Base-by-base conservation (phyloP, 257 asterid species). In the Nemophila menziesii region DNA sequence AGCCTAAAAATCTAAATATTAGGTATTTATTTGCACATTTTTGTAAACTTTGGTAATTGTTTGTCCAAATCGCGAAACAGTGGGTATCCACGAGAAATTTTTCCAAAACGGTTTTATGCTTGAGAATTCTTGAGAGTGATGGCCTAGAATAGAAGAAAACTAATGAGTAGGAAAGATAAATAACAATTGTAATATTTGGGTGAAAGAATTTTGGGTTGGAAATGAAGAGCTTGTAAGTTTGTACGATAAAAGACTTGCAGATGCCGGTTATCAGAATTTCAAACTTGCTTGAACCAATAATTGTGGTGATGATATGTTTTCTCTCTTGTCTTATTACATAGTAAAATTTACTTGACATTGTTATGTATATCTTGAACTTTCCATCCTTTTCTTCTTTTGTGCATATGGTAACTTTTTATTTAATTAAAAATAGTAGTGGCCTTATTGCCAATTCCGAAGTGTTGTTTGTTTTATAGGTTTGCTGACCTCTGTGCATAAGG, bases 191-290 rank as follows among this genome's bases (percentile, higher is more conserved):
- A 29, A 19, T 61, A 45, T 26, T 44, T 7, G 41, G 18, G 20
- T 56, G 51, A 56, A 89, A 93, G 98, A 90, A 67, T 77, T 90
- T 53, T 90, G 98, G 98, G 92, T 90, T 77, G 96, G 94, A 24
- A 90, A 90, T 68, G 94, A 78, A 58, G 98, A 90, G 56, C 68
- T 90, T 51, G 96, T 90, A 46, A 69, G 55, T 57, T 71, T 90
- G 27, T 90, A 90, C 44, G 83, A 85, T 55, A 79, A 74, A 72
- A 85, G 96, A 71, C 99, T 85, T 36, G 92, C 79, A 23, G 94
- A 81, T 71, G 99, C 99, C 37, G 96, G 99, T 29, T 90, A 90
- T 62, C 54, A 64, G 56, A 70, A 45, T 65, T 77, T 79, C 66
- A 90, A 85, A 74, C 93, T 90, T 48, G 96, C 92, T 8, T 66